Conservation (phyloP, 2,329 filamentous ascomycete species). For the Calonectria ilicicola region DNA sequence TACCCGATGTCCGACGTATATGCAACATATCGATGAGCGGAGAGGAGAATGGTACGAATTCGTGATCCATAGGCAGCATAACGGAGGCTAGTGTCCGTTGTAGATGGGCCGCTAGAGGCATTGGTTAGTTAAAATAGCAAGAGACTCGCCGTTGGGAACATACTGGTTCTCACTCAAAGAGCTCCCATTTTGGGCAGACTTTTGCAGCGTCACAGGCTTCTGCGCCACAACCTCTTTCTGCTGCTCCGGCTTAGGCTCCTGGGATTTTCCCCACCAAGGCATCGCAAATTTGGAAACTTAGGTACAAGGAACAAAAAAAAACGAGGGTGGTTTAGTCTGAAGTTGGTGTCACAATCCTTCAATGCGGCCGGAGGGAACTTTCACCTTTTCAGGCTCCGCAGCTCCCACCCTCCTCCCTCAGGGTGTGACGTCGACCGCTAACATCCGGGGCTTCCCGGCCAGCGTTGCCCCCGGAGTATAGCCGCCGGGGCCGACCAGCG, state of each 20-base stretch:
- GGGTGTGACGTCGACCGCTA: constrained; percentile 36
- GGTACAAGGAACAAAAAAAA: background rate
- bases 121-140: constrained; percentile 27
- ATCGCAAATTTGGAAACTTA: constrained; percentile 35
- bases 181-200: constrained; percentile 72
- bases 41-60: constrained; percentile 86
- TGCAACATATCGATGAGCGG: constrained; percentile 94
- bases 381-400: constrained; percentile 33
- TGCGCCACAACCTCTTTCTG: constrained; percentile 43
- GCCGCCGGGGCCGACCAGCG: constrained; percentile 31
- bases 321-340: background rate
- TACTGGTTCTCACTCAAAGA: constrained; percentile 87
- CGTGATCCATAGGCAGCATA: constrained; percentile 94
- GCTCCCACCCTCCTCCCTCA: constrained; percentile 10
- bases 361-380: constrained; percentile 23
- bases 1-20: constrained; percentile 90
- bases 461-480: constrained; percentile 43
- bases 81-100: constrained; percentile 86
- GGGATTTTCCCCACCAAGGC: constrained; percentile 58
- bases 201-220: constrained; percentile 69
- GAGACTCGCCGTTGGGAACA: constrained; percentile 48
- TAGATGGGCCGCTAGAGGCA: constrained; percentile 66
- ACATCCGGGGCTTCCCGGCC: constrained; percentile 42
- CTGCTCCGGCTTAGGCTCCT: constrained; percentile 48
- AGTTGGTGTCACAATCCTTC: background rate